phyloP scores from a whole-genome alignment of 23 red algal genomes.

The Cyanidiococcus yangmingshanensis region DNA sequence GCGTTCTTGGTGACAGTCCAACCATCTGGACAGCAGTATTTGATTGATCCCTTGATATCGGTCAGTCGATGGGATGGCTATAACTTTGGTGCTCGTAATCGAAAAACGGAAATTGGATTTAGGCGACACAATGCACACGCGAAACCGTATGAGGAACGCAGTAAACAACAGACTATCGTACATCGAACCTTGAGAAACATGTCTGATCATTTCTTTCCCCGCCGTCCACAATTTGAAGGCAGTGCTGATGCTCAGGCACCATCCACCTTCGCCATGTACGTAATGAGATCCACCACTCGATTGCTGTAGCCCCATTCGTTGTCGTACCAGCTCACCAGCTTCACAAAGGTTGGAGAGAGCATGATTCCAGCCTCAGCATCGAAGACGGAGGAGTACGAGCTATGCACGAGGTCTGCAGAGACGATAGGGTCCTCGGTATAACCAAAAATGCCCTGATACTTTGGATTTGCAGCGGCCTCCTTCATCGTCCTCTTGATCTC shows the following conservation, averaged over 20 bases:
- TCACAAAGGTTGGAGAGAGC: slow-evolving; percentile 89
- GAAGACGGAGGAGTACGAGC: slow-evolving; percentile 80
- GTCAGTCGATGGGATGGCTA: too few relatives aligned
- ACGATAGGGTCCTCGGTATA: slow-evolving; percentile 97
- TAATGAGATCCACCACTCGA: slow-evolving; percentile 93
- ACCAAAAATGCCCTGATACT: slow-evolving; percentile 76
- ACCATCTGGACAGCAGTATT: too few relatives aligned
- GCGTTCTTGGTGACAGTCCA: too few relatives aligned
- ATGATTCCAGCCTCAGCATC: slow-evolving; percentile 95
- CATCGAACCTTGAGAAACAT: not conserved
- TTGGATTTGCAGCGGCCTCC: slow-evolving; percentile 60
- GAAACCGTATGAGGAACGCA: too few relatives aligned
- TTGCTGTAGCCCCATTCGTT: slow-evolving; percentile 98
- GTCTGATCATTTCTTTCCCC: too few relatives aligned
- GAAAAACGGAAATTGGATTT: too few relatives aligned
- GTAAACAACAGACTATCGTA: not conserved
- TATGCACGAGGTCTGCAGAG: slow-evolving; percentile 87
- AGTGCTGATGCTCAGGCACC: slow-evolving; percentile 2
- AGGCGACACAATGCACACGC: too few relatives aligned
- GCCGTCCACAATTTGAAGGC: too few relatives aligned
- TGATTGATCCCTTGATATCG: too few relatives aligned
- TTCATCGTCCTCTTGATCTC: slow-evolving; percentile 98
- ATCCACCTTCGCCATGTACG: slow-evolving; percentile 72
- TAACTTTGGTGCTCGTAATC: too few relatives aligned
- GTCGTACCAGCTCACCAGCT: slow-evolving; percentile 96